Base-by-base conservation (phyloP, 306 rosid species). In the Luffa acutangula region DNA sequence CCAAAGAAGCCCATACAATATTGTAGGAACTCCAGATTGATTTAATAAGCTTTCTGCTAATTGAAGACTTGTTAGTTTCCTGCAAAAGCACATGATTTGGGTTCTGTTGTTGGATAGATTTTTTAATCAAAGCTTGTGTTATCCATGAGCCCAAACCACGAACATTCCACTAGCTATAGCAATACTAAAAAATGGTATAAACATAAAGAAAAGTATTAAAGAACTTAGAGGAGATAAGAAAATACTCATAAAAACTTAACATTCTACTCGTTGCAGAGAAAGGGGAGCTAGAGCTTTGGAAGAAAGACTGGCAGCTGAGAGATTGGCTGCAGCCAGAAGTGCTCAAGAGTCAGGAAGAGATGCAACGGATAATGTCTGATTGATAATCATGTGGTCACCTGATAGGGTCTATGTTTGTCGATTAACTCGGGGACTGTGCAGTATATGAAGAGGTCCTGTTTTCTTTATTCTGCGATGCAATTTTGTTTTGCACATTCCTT, bases 201-300 rank as follows among this genome's bases (percentile, higher is more conserved):
- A 42, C 74, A 18, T 67, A 9, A 67, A 67, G 46, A 1, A 9
- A 36, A 37, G 15, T 1, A 17, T 3, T 39, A 39, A 66, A 37
- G 9, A 3, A 66, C 51, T 66, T 66, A 4, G 33, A 2, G 33
- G 45, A 21, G 37, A 70, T 18, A 20, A 45, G 57, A 72, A 20
- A 25, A 49, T 15, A 48, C 59, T 31, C 25, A 31, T 73, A 9
- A 15, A 71, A 49, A 14, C 6, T 51, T 15, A 34, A 51, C 31
- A 49, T 4, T 39, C 39, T 64, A 74, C 77, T 70, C 67, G 31
- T 80, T 85, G 87, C 84, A 95, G 97, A 65, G 98, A 91, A 86
- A 87, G 97, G 84, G 97, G 97, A 62, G 98, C 97, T 62, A 87
- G 98, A 77, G 98, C 97, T 36, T 89, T 95, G 62, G 98, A 95